A percentile compares a stretch with the other conserved stretches of the same genome.
phyloP scores from a whole-genome alignment of 441 rosid genomes.

The Populus tomentosa region DNA sequence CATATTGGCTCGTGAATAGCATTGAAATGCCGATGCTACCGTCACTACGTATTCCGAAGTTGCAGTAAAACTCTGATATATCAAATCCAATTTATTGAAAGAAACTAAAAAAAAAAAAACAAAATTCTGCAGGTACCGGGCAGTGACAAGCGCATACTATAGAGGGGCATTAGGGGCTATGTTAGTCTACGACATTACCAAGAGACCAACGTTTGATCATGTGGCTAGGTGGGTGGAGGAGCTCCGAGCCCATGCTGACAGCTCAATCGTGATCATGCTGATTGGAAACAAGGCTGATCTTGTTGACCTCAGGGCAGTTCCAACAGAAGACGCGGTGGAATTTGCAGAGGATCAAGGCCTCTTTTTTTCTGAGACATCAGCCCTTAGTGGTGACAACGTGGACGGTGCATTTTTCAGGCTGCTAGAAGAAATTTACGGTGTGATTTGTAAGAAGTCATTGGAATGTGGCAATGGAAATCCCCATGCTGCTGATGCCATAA shows the following conservation, averaged over 20 bases:
- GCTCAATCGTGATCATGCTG: conserved; percentile 66
- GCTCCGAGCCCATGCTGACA: conserved; percentile 76
- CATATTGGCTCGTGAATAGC: background rate
- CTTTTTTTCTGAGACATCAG: conserved; percentile 92
- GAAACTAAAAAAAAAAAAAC: too few relatives aligned
- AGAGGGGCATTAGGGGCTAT: conserved; percentile 81
- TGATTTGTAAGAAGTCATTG: conserved; percentile 43
- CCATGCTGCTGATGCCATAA: conserved; percentile 23
- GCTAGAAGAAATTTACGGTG: conserved; percentile 59
- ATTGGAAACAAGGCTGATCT: conserved; percentile 93
- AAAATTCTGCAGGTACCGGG: conserved; percentile 46
- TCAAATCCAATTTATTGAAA: background rate
- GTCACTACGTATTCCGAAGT: background rate
- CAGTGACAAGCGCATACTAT: conserved; percentile 81
- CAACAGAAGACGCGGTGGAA: conserved; percentile 73
- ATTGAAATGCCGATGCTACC: background rate
- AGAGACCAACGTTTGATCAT: conserved; percentile 47
- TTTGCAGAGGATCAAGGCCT: conserved; percentile 82
- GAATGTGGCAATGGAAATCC: conserved; percentile 23
- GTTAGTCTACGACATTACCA: conserved; percentile 50
- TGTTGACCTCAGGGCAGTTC: conserved; percentile 65
- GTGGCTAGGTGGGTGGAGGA: conserved; percentile 62
- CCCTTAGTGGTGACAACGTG: conserved; percentile 70
- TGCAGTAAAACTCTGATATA: background rate
- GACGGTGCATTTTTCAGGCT: conserved; percentile 77